Percentiles rank a stretch among this genome's conserved stretches.
phyloP scores from a whole-genome alignment of 179 eudicot genomes.

The Spergularia azorica region DNA sequence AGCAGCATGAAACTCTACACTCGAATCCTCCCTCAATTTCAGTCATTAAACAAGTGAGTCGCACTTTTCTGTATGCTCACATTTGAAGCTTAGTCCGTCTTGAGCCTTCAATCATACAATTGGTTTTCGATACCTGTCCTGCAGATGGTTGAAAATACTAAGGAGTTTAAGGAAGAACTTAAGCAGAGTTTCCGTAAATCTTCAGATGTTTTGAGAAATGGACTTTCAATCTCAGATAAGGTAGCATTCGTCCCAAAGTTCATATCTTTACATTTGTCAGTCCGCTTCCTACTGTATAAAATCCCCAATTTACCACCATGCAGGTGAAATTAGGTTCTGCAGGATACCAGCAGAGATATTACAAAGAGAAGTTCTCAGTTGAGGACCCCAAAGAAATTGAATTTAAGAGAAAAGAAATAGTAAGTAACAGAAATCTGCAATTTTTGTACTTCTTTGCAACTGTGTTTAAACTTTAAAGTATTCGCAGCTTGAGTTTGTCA shows the following conservation, averaged over 20 bases:
- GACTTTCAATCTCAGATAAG: conserved; percentile 36
- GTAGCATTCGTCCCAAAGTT: conserved; percentile 20
- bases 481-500: not conserved
- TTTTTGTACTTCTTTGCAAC: no score
- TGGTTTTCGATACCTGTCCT: not conserved
- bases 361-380: conserved; percentile 48
- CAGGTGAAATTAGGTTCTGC: conserved; percentile 51
- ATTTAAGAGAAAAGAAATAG: conserved; percentile 37
- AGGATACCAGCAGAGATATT: conserved; percentile 61
- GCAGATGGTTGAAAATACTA: conserved; percentile 45
- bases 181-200: conserved; percentile 21
- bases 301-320: not conserved
- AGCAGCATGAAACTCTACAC: not conserved
- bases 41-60: conserved; percentile 11
- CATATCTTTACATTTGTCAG: not conserved
- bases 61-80: not conserved
- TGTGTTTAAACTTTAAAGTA: not conserved
- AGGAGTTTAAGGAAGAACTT: conserved; percentile 42
- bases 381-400: conserved; percentile 37
- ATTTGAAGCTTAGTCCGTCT: not conserved
- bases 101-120: not conserved
- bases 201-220: conserved; percentile 42
- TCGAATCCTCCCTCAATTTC: not conserved
- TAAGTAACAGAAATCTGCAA: conserved; percentile 19
- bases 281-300: not conserved